Evolutionary conservation across 441 rosid genomes (phyloP), one percentile per base, ranked within the genome.

Genomic region (Flueggea neowawraea): DNA sequence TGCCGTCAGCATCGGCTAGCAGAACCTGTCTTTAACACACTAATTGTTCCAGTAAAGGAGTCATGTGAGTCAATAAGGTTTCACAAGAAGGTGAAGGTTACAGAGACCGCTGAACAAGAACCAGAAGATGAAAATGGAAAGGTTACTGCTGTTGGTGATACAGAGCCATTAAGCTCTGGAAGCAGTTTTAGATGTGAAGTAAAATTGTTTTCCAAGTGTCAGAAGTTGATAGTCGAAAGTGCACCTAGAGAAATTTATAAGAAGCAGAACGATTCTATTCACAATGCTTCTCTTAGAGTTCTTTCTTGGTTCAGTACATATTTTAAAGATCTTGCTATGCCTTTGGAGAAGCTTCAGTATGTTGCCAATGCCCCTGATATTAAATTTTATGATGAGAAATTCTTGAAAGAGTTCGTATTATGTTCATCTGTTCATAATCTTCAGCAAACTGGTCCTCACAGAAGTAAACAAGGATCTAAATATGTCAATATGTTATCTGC

Each of bases 1-100:
- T 95, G 99, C 81, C 93, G 90, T 70, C 90, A 78, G 80, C 95
- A 91, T 55, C 75, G 83, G 61, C 83, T 91, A 53, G 78, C 89
- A 64, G 99, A 95, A 67, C 99, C 99, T 10, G 74, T 76, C 68
- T 80, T 91, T 73, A 65, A 80, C 52, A 31, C 67, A 54, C 68
- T 73, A 65, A 61, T 58, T 57, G 32, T 57, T 64, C 87, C 96
- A 61, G 45, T 33, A 60, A 77, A 78, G 70, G 71, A 72, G 61
- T 73, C 82, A 57, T 61, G 74, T 36, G 84, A 82, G 60, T 51
- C 65, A 31, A 74, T 78, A 68, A 80, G 83, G 73, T 80, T 86
- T 53, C 75, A 75, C 62, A 83, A 82, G 80, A 79, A 85, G 75
- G 73, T 81, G 73, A 79, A 74, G 66, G 73, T 77, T 68, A 65